phyloP scores from a whole-genome alignment of 176 grass and related monocot species.

The Aegilops longissima region DNA sequence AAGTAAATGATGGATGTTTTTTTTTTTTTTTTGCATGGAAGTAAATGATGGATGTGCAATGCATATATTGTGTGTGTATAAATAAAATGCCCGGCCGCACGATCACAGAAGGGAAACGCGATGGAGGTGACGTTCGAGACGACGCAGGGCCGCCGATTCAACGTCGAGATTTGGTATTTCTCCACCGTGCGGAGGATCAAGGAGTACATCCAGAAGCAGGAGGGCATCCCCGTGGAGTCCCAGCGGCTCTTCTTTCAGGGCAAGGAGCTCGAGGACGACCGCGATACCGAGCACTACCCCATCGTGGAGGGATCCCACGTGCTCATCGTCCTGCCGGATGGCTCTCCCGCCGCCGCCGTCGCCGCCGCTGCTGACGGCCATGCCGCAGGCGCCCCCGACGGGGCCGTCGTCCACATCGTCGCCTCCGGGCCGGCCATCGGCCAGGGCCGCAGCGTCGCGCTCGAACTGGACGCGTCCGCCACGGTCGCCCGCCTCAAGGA shows the following conservation, averaged over 20 bases:
- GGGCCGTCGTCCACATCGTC: background rate
- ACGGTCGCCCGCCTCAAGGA: conserved; percentile 42
- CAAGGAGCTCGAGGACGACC: conserved; percentile 13
- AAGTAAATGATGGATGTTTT: too few species aligned
- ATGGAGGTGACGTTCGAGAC: conserved; percentile 21
- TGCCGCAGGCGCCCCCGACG: background rate
- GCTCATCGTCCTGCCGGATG: conserved; percentile 28
- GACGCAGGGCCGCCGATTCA: background rate
- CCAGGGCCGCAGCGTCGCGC: background rate
- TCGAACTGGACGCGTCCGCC: conserved; percentile 20
- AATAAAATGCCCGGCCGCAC: background rate
- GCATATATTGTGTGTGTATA: background rate
- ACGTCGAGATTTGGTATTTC: conserved; percentile 2
- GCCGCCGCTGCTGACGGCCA: background rate
- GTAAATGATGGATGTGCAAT: background rate
- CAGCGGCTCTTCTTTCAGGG: conserved; percentile 19
- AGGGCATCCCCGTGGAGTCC: conserved; percentile 7
- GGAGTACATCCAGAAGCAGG: background rate
- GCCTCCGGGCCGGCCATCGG: conserved; percentile 10
- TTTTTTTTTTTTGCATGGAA: background rate
- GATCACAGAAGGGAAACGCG: background rate
- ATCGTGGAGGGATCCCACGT: conserved; percentile 47
- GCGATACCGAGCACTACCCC: conserved; percentile 31
- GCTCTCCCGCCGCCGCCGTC: background rate
- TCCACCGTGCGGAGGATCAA: conserved; percentile 4